Evolutionary conservation across 2,329 filamentous ascomycete genomes (phyloP), one percentile per base, ranked within the genome.

Genomic region (Teratosphaeriaceae sp.): DNA sequence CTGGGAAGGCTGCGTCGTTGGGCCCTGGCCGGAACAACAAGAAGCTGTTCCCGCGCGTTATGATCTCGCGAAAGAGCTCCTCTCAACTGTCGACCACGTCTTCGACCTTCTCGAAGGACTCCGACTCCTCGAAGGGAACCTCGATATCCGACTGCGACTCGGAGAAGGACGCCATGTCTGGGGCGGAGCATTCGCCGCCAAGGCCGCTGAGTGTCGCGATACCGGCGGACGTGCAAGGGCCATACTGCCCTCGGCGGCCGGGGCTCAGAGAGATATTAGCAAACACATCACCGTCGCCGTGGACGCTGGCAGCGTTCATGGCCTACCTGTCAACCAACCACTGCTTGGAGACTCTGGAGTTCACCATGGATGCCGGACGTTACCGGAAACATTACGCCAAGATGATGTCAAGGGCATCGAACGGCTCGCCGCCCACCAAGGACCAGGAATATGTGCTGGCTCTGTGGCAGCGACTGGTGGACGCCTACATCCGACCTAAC

Each of bases 241-340:
- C 74, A 15, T 77, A 76, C 56, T 75, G 71, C 65, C 63, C 76
- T 60, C 67, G 73, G 54, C 72, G 80, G 58, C 90, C 88, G 33
- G 84, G 87, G 22, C 72, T 98, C 38, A 77, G 82, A 46, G 90
- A 97, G 57, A 94, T 98, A 21, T 77, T 98, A 34, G 78, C 85
- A 51, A 92, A 96, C 67, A 79, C 78, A 34, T 86, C 92, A 26
- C 81, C 86, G 7, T 82, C 88, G 30, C 92, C 92, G 53, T 97
- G 88, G 76, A 95, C 89, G 0, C 73, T 96, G 7, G 82, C 80
- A 47, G 90, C 90, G 23, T 97, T 97, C 66, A 97, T 92, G 80
- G 89, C 89, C 43, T 97, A 94, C 59, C 76, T 97, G 3, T 96
- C 90, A 1, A 89, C 94, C 60, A 97, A 97, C 59, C 90, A 97